Evolutionary conservation across 192 early-diverging fungal species (phyloP).

Genomic region (Geranomyces michiganensis): DNA sequence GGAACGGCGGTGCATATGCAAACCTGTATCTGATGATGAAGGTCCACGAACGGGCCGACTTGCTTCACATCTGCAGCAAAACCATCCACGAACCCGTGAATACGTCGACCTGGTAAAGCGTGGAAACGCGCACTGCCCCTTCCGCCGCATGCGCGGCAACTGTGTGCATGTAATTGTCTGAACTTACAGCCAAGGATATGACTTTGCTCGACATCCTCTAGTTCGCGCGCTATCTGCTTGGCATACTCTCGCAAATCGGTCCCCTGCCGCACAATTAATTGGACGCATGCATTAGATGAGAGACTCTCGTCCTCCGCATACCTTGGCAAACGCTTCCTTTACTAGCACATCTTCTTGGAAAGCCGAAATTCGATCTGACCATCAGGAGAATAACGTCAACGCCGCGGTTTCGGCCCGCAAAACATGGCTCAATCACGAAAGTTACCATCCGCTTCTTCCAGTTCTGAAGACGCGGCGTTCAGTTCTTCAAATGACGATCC

Average conservation of each 20-base stretch:
- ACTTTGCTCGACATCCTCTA: slow-evolving; percentile 66
- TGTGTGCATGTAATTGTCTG: neutral
- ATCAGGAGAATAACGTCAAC: neutral
- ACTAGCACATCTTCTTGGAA: slow-evolving; percentile 87
- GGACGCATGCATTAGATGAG: neutral
- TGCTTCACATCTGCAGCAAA: slow-evolving; percentile 58
- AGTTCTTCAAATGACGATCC: neutral
- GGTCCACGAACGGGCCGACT: slow-evolving; percentile 60
- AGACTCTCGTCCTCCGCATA: neutral
- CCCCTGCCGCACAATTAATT: slow-evolving; percentile 45
- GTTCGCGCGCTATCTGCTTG: slow-evolving; percentile 73
- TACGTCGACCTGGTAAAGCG: too few relatives aligned
- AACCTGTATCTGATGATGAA: slow-evolving; percentile 69
- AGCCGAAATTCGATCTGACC: slow-evolving; percentile 64
- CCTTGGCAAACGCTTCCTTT: slow-evolving; percentile 73
- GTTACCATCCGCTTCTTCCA: slow-evolving; percentile 16
- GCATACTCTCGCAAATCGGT: slow-evolving; percentile 88
- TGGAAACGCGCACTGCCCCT: too few relatives aligned
- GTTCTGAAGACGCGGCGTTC: slow-evolving; percentile 14
- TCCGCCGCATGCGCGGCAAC: too few relatives aligned
- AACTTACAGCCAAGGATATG: slow-evolving; percentile 72
- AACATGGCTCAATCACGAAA: neutral
- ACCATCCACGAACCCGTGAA: neutral
- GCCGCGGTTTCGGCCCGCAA: neutral
- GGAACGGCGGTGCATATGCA: neutral